Evolutionary conservation across 108 stramenopile genomes (phyloP), one percentile per base, ranked within the genome.

Genomic region (Nitzschia sp.): DNA sequence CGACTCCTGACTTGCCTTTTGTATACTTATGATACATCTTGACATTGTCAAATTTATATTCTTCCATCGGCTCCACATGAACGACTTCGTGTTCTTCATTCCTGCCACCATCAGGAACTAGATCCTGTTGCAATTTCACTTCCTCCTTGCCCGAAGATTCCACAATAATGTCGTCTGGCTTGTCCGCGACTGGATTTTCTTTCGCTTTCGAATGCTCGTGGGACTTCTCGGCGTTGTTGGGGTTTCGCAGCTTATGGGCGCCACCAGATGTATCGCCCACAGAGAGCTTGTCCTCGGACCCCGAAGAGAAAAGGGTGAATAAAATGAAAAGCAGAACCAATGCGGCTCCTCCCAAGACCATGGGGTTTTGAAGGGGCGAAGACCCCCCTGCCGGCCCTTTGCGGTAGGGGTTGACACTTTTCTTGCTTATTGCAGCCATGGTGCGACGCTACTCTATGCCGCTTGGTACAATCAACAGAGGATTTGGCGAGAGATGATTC

Each of bases 1-100:
- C 68, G 11, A 25, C 33, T 15, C 68, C 68, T 29, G 62, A 45
- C 36, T 66, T 74, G 8, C 58, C 66, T n/a, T 51, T 30, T 47
- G 18, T 17, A 31, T 65, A 65, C 23, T 51, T 47, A 51, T 65
- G 64, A 33, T 51, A 65, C 13, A 45, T 45, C 25, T 26, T 42
- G 2, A 26, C 42, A 34, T 31, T 5, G 21, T 42, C 42, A 46
- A 62, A 62, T 13, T 46, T 19, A 15, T 45, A 62, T 6, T 42
- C 61, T 42, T 38, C 38, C 38, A 62, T 25, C 19, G 35, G 11
- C 23, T 45, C 42, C 56, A 32, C 56, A 31, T 28, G 56, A 18
- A 57, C 27, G 27, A 3, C 27, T 32, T 57, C 33, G 23, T 42
- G 24, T 11, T 42, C 46, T 11, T 17, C 11, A 5, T 45, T 25